These are phyloP conservation scores for Bullera alba DNA, from an alignment of 768 basidiomycete genomes.

Conservation along the genomic window DNA sequence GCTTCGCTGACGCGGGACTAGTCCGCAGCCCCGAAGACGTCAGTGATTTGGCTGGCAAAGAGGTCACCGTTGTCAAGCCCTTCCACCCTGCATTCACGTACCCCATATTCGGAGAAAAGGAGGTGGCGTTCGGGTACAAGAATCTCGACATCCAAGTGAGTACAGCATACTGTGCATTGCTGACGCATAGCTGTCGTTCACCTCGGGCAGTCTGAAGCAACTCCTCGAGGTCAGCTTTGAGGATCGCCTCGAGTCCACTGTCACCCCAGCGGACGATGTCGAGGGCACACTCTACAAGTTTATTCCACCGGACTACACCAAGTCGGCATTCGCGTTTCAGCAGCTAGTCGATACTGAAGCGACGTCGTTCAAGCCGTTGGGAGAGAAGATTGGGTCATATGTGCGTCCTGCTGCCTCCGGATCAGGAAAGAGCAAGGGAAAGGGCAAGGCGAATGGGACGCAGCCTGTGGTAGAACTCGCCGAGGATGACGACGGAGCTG, in stretches of 20 bases:
- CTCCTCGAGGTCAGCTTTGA: conserved; percentile 65
- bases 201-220: conserved; percentile 77
- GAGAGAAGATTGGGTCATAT: conserved; percentile 70
- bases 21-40: conserved; percentile 67
- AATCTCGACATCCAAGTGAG: conserved; percentile 75
- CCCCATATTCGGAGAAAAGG: conserved; percentile 92
- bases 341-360: conserved; percentile 70
- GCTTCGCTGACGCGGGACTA: conserved; percentile 40
- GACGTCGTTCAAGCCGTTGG: conserved; percentile 66
- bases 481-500: conserved; percentile 55
- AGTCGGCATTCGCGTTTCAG: conserved; percentile 61
- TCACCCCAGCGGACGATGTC: conserved; percentile 71
- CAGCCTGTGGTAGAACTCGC: conserved; percentile 46
- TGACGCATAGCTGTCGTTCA: conserved; percentile 61
- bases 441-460: conserved; percentile 54
- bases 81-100: conserved; percentile 92
- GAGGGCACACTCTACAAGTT: conserved; percentile 67
- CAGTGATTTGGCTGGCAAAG: conserved; percentile 54
- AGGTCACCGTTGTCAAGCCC: conserved; percentile 52
- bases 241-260: conserved; percentile 55
- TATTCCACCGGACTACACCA: conserved; percentile 71
- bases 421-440: conserved; percentile 55
- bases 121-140: conserved; percentile 90
- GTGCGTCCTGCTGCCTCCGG: conserved; percentile 49
- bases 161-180: conserved; percentile 3